Evolutionary conservation across 2,329 filamentous ascomycete genomes (phyloP).

Genomic region (Aspergillus tanneri): DNA sequence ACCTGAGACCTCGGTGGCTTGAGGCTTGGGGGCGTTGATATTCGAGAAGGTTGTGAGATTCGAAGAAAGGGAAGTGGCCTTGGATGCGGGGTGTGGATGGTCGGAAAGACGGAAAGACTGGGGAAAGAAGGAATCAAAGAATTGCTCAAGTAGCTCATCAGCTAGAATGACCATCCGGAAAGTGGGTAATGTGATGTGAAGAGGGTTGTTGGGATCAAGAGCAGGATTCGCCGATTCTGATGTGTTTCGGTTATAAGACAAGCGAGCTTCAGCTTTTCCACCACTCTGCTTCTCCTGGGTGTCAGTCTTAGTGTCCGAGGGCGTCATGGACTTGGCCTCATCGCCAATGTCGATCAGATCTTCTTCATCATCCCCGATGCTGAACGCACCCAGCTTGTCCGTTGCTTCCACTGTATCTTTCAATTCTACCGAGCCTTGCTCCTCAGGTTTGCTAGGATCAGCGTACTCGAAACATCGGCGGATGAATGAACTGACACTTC

Average conservation of each 20-base stretch:
- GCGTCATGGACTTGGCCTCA: conserved; percentile 2
- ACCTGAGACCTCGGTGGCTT: conserved; percentile 36
- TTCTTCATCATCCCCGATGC: conserved; percentile 70
- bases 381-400: conserved; percentile 60
- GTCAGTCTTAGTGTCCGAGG: neutral
- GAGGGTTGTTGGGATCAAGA: conserved; percentile 85
- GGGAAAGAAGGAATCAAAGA: conserved; percentile 95
- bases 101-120: conserved; percentile 87
- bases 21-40: conserved; percentile 54
- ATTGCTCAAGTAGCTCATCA: conserved; percentile 91
- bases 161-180: conserved; percentile 98
- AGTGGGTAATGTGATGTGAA: conserved; percentile 93
- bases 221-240: conserved; percentile 82
- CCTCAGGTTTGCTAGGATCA: conserved; percentile 77
- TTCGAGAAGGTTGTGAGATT: conserved; percentile 84
- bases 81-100: conserved; percentile 49
- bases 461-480: conserved; percentile 96
- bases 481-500: conserved; percentile 93
- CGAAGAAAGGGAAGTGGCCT: conserved; percentile 55
- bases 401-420: conserved; percentile 34
- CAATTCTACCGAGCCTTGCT: conserved; percentile 37
- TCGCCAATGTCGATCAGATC: conserved; percentile 44
- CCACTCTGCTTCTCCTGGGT: conserved; percentile 15
- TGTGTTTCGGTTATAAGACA: conserved; percentile 57
- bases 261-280: conserved; percentile 12